Base-by-base conservation (phyloP, 768 basidiomycete genomes). In the Clathrus columnatus region DNA sequence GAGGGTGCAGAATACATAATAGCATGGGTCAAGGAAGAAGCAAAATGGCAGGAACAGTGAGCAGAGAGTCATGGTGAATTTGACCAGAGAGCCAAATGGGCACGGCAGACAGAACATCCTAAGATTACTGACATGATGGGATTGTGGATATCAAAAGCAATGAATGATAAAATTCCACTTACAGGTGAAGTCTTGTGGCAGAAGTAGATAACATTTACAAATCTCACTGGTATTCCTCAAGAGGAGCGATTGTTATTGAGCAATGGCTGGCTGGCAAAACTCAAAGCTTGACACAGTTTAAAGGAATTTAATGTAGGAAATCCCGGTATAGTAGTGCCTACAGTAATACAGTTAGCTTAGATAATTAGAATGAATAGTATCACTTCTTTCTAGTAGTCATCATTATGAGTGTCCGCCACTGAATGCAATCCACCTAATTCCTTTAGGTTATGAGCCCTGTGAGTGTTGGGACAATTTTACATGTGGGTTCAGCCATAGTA, bases 111-210 rank as follows among this genome's bases (percentile, higher is more conserved):
- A 1, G 52, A 69, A 29, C 67, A 69, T 42, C 69, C 70, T 2
- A 65, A 72, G 41, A 61, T 74, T 0, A 58, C 58, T 0, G 65
- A 72, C 23, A 70, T 70, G 67, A 42, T 73, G 61, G 60, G 69
- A 1, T 56, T 72, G 0, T 74, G 73, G 72, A 64, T 73, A 8
- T 59, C 59, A 18, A 67, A 71, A 44, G 73, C 69, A 16, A 67
- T 69, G 66, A 29, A 29, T 1, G 63, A 71, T 54, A 52, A 52
- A 1, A 48, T 75, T n/a, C 17, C 63, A 0, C 26, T 76, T 17
- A 74, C 63, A 28, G 68, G 71, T 0, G 67, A 67, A n/a, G 65
- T 72, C 11, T 58, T 75, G 42, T 42, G 49, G 0, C 61, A 68
- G 28, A 73, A 75, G 58, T 72, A 69, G 66, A 62, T 11, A 2